Conservation (phyloP, 768 basidiomycete species). For the Mycena latifolia region DNA sequence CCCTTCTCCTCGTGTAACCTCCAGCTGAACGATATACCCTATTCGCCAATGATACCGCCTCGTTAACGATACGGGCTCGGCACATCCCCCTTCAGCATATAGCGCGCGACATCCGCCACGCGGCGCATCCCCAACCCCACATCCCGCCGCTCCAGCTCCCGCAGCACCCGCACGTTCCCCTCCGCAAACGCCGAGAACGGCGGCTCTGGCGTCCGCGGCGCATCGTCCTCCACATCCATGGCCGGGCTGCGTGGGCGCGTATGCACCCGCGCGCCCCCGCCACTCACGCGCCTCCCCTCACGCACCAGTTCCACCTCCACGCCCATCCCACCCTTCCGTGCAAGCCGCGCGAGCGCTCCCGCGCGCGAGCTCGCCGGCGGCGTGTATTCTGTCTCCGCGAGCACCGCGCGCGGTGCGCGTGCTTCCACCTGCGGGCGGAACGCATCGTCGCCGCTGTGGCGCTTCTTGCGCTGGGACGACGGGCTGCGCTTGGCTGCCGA, state of each 20-base stretch:
- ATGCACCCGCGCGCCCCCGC: slow-evolving; percentile 29
- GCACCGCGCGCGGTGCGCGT: too few relatives aligned
- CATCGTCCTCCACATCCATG: slow-evolving; percentile 24
- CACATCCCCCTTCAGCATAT: slow-evolving; percentile 9
- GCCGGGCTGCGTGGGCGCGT: slow-evolving; percentile 32
- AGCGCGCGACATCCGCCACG: slow-evolving; percentile 18
- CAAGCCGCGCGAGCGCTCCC: slow-evolving; percentile 10
- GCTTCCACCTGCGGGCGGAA: slow-evolving; percentile 31
- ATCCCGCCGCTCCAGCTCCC: slow-evolving; percentile 41
- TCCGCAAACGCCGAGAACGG: slow-evolving; percentile 35
- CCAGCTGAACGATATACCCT: too few relatives aligned
- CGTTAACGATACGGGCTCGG: slow-evolving; percentile 22
- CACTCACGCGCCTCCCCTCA: slow-evolving; percentile 49
- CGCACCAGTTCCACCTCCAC: slow-evolving; percentile 51
- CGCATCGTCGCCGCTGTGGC: slow-evolving; percentile 1
- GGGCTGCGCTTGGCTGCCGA: neutral
- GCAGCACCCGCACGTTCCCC: slow-evolving; percentile 39
- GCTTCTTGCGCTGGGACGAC: slow-evolving; percentile 25
- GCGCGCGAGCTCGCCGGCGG: slow-evolving; percentile 33
- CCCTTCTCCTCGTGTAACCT: too few relatives aligned
- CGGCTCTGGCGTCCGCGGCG: slow-evolving; percentile 5
- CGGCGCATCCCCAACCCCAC: slow-evolving; percentile 9
- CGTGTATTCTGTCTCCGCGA: slow-evolving; percentile 30
- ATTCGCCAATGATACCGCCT: too few relatives aligned
- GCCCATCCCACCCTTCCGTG: slow-evolving; percentile 46